These are phyloP conservation scores for Licmophora abbreviata DNA, from an alignment of 108 stramenopile species.

Conservation along the genomic window DNA sequence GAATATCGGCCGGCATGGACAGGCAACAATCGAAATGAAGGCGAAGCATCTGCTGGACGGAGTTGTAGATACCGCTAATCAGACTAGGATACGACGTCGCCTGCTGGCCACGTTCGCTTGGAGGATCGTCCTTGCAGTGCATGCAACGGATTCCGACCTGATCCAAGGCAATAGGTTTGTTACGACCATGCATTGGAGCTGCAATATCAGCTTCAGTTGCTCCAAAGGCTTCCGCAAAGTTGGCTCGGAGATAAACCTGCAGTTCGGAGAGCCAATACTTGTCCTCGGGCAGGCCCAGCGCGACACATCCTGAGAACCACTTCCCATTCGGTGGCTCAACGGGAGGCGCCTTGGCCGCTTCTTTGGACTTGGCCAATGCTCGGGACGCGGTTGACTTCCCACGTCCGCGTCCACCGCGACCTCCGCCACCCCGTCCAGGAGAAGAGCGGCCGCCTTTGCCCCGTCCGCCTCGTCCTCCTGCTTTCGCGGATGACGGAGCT, in stretches of 20 bases:
- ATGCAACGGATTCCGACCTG: conserved; percentile 84
- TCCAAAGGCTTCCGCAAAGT: conserved; percentile 80
- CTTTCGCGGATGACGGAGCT: no score
- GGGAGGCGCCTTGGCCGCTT: conserved; percentile 5
- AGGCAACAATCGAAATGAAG: conserved; percentile 71
- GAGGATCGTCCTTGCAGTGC: conserved; percentile 70
- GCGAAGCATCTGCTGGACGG: conserved; percentile 82
- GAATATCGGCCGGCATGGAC: conserved; percentile 51
- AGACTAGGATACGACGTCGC: conserved; percentile 65
- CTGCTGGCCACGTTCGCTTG: conserved; percentile 55
- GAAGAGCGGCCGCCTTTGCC: no score
- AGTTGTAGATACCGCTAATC: conserved; percentile 83
- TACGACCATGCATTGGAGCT: conserved; percentile 77
- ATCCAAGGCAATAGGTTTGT: conserved; percentile 79
- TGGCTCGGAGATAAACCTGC: conserved; percentile 67
- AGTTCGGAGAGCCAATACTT: conserved; percentile 82
- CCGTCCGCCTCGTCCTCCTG: conserved; percentile 9
- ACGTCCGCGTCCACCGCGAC: conserved; percentile 6
- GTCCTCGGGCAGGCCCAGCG: conserved; percentile 69
- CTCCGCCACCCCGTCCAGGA: conserved; percentile 8
- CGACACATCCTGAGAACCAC: conserved; percentile 52
- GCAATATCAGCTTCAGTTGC: conserved; percentile 63
- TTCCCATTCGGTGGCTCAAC: conserved; percentile 6
- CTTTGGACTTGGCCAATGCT: conserved; percentile 2
- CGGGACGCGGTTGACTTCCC: background rate